A percentile compares a stretch with the other conserved stretches of the same genome.
These are phyloP conservation scores for Knoxia roxburghii DNA, from an alignment of 257 asterid species.

Conservation along the genomic window DNA sequence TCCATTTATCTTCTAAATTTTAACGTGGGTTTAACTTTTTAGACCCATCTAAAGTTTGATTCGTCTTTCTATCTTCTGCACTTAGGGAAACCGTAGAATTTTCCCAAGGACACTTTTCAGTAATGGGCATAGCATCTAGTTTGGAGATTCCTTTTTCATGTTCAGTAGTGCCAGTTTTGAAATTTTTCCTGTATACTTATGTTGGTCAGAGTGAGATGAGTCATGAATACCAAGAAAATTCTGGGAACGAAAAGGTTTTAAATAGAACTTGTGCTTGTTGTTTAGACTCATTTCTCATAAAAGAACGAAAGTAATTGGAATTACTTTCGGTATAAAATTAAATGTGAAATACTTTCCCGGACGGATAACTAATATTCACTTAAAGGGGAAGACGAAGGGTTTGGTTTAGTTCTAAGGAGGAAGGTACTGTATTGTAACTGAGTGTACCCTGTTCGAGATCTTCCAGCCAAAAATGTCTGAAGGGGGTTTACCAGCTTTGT, in stretches of 20 bases:
- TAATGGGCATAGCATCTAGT: constrained; percentile 20
- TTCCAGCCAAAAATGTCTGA: too few species aligned
- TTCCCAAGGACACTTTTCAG: constrained; percentile 7
- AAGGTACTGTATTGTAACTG: too few species aligned
- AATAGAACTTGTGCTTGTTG: background rate
- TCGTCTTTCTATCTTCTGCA: constrained; percentile 10
- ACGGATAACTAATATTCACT: background rate
- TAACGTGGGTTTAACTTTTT: constrained; percentile 21
- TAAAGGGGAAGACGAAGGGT: too few species aligned
- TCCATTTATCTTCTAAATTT: constrained; percentile 22
- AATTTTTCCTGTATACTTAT: background rate
- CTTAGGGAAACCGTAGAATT: background rate
- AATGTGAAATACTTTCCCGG: background rate
- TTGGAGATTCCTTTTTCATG: background rate
- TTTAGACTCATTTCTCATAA: background rate
- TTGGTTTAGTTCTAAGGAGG: too few species aligned
- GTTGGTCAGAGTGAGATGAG: background rate
- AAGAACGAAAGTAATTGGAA: background rate
- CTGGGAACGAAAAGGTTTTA: background rate
- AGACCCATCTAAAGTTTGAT: constrained; percentile 33
- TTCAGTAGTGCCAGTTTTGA: background rate
- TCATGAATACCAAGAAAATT: constrained; percentile 4
- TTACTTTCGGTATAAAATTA: background rate
- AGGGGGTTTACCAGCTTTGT: too few species aligned
- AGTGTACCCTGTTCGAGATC: too few species aligned